phyloP scores from a whole-genome alignment of 441 rosid genomes.

The Pelargonium cotyledonis region DNA sequence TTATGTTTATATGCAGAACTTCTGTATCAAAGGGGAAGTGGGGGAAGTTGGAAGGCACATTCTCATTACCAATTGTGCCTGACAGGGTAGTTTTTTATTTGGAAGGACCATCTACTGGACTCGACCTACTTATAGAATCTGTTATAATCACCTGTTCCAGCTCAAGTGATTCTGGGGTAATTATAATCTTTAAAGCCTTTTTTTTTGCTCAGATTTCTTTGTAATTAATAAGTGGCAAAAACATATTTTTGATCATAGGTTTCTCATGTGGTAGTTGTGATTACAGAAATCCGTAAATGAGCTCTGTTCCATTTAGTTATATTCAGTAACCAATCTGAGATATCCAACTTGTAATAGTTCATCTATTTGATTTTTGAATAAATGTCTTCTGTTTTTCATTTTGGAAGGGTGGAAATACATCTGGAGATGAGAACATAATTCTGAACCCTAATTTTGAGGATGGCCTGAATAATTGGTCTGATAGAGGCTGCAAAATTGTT shows the following conservation, averaged over 20 bases:
- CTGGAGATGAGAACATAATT: constrained; percentile 52
- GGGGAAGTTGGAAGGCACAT: constrained; percentile 70
- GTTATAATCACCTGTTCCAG: constrained; percentile 45
- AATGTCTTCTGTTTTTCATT: constrained; percentile 13
- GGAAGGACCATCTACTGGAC: constrained; percentile 88
- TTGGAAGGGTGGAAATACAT: constrained; percentile 31
- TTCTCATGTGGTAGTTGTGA: neutral
- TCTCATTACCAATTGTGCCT: constrained; percentile 58
- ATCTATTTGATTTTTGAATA: constrained; percentile 14
- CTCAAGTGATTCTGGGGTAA: constrained; percentile 36
- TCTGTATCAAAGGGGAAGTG: constrained; percentile 56
- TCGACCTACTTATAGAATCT: constrained; percentile 64
- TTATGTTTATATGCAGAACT: constrained; percentile 36
- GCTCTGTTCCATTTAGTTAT: neutral
- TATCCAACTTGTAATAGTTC: constrained; percentile 15
- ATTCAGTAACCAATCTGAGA: neutral
- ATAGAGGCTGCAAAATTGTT: constrained; percentile 63
- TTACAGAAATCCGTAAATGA: neutral
- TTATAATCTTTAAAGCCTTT: constrained; percentile 10
- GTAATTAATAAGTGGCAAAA: neutral
- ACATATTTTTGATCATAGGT: neutral
- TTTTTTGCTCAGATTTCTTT: neutral
- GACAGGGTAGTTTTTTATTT: constrained; percentile 60
- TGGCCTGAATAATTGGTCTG: constrained; percentile 81
- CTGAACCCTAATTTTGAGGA: constrained; percentile 69